Base-by-base conservation (phyloP, 495 filamentous ascomycete species). In the Massariosphaeria phaeospora region DNA sequence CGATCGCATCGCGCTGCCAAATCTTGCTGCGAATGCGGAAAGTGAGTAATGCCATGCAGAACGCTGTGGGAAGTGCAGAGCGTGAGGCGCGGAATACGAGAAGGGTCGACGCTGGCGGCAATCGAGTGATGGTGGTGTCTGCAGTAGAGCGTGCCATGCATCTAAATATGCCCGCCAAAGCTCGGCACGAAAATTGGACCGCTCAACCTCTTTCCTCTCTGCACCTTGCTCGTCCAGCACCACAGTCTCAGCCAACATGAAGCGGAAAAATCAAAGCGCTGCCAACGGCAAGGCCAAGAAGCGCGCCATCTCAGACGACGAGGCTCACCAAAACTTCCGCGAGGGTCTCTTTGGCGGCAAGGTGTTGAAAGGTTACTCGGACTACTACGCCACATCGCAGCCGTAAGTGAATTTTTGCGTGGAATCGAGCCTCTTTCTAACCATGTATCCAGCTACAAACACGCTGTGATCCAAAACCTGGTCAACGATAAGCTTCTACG, bases 381-480 rank as follows among this genome's bases (percentile, higher is more conserved):
- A 46, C 18, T 52, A 48, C 41, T 64, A 64, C 49, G 57, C 56
- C 45, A 35, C 51, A 24, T 64, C 61, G 25, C 41, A 57, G 48
- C 61, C 61, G 61, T 64, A 55, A 8, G 56, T 31, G 5, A 27
- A 34, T 7, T 23, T 47, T 2, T 45, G 2, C 21, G 13, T 18
- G 27, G 13, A 12, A 21, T 44, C 25, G 42, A 34, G 23, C 10
- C 9, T 23, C 10, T 13, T 21, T 10, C 52, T 52, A 26, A 52
- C 20, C 13, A 13, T 17, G 2, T 18, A 0, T 18, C 10, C 20
- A 80, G 79, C 2, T 98, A 97, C 74, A 88, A 88, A 56, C 91
- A 98, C 71, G 84, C 84, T 61, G 90, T 99, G 12, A 96, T 99
- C 63, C 74, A 76, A 51, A 73, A 77, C 17, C 73, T 99, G 15